Conservation (phyloP, 176 grass and related monocot genomes). For the Thinopyrum elongatum region DNA sequence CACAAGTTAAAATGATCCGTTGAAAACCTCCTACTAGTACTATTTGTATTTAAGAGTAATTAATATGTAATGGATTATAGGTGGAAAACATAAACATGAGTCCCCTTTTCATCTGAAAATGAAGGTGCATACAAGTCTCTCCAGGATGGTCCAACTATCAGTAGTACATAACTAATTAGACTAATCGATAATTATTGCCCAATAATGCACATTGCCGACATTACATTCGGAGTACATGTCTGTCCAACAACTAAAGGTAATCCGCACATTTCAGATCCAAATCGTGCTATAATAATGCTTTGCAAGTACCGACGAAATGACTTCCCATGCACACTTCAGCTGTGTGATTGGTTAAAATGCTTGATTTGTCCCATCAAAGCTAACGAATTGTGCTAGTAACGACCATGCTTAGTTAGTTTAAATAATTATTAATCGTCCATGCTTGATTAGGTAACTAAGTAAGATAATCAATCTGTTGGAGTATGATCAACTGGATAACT, state of each 20-base stretch:
- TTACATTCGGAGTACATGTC: neutral
- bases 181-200: neutral
- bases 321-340: constrained; percentile 11
- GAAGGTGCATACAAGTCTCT: neutral
- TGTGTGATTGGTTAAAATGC: neutral
- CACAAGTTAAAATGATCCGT: neutral
- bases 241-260: neutral
- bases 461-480: neutral
- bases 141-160: neutral
- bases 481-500: neutral
- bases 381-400: neutral
- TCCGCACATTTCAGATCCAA: neutral
- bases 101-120: neutral
- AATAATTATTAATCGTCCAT: neutral
- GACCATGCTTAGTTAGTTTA: neutral
- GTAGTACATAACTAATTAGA: neutral
- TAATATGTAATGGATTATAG: neutral
- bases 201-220: constrained; percentile 32
- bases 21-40: neutral
- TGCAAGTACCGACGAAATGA: constrained; percentile 16
- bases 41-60: neutral
- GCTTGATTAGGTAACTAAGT: neutral
- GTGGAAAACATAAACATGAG: neutral
- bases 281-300: neutral
- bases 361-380: neutral